Base-by-base conservation (phyloP, 108 stramenopile genomes). In the Craspedostauros australis region DNA sequence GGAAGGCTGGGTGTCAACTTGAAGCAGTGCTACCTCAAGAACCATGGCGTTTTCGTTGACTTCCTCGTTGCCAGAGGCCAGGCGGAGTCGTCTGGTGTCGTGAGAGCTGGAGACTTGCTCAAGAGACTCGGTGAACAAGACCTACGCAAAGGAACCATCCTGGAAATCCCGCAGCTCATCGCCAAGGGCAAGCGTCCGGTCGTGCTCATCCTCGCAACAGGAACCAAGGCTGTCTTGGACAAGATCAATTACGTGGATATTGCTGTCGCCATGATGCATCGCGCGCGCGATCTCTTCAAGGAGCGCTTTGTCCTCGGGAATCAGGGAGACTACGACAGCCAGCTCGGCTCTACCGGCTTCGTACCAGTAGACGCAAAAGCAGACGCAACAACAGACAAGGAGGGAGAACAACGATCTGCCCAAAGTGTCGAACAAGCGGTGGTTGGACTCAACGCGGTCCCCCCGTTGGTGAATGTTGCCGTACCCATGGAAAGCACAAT, bases 1-100 rank as follows among this genome's bases (percentile, higher is more conserved):
- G 89, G 89, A 48, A 84, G 76, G 69, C 63, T 91, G 39, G 85
- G 85, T 30, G 82, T 86, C 30, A 82, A 86, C 43, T 54, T 91
- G 22, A 83, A 84, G 40, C 84, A 83, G 49, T 77, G 79, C 24
- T 91, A 84, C 46, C 55, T 86, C 20, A 79, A 74, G 43, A 74
- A 75, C 33, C 75, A 74, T 50, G 90, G 90, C 12, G 81, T 88
- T 0, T 91, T 73, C 60, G 74, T 91, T 15, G 90, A 91, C 63
- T 85, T 62, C 39, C 29, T 86, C 9, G 73, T 88, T 14, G 59
- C 65, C 3, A 76, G 84, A n/a, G 84, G 90, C 9, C 72, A 84
- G 25, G 90, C 90, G 1, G 66, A 83, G 23, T 36, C 57, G 29
- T 80, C 81, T 6, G 77, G 82, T 11, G 75, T 85, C 12, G 71